Evolutionary conservation across 179 eudicot genomes (phyloP), one percentile per base, ranked within the genome.

Genomic region (Pouteria campechiana): DNA sequence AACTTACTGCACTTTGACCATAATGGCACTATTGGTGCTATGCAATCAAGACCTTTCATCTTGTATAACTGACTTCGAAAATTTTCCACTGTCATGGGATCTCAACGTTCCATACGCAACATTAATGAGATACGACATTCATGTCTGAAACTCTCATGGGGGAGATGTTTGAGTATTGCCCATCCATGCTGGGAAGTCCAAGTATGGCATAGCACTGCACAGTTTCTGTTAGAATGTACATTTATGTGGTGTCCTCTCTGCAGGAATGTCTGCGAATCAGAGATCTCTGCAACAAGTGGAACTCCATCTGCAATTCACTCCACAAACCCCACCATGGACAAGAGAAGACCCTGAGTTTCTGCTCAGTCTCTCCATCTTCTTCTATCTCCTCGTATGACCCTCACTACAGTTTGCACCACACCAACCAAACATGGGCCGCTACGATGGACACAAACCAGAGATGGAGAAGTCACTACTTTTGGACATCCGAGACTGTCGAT

Each of bases 201-300:
- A n/a, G n/a, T n/a, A n/a, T n/a, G n/a, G n/a, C n/a, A n/a, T n/a
- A n/a, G n/a, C n/a, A n/a, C n/a, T n/a, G n/a, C n/a, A n/a, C n/a
- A n/a, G n/a, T n/a, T n/a, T n/a, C n/a, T n/a, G n/a, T n/a, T n/a
- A n/a, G n/a, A n/a, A n/a, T n/a, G n/a, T n/a, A n/a, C n/a, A n/a
- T n/a, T n/a, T n/a, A n/a, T n/a, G 4, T 12, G 17, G 17, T 46
- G 16, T 23, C 40, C 8, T 8, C 35, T 11, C 7, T 48, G 58
- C 62, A 73, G 69, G 84, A 82, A 31, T 68, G 50, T 22, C 59
- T 52, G 6, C 65, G 65, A 48, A 57, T 81, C 35, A 70, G 63
- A 51, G 92, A 85, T 37, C 70, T 85, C 4, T 75, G 84, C 72
- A 61, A 64, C 56, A 83, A 83, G 54, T 79, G 94, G 88, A 75